Base-by-base conservation (phyloP, 108 stramenopile genomes). In the Cyclotella cryptica region DNA sequence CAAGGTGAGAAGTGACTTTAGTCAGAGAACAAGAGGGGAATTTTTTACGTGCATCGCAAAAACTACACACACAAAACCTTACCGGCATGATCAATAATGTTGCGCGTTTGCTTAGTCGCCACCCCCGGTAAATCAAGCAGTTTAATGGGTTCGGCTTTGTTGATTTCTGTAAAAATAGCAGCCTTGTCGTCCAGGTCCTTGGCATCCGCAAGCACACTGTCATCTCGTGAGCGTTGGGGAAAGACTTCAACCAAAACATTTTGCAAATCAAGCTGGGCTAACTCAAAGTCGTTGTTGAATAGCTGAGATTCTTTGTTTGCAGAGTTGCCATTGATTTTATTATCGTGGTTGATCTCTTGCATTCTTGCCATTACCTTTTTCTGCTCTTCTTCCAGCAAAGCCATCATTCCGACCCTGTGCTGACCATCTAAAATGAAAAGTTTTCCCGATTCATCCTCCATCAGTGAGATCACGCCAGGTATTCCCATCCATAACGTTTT, bases 381-480 rank as follows among this genome's bases (percentile, higher is more conserved):
- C 17, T 80, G 72, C 67, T 85, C 83, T 49, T 87, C 86, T 22
- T 77, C 39, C 70, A 96, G 60, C 17, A 91, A n/a, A 18, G 86
- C 81, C 68, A 95, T 83, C 90, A 93, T 93, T 19, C 93, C 96
- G 7, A 94, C 85, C 27, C 96, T 88, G 69, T 96, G 96, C 79
- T 96, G 96, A 22, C 96, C 96, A 77, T 96, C 96, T 49, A 96
- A 61, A 67, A 96, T 90, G 13, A 64, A 73, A 3, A 93, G 75
- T 26, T 67, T 81, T 0, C 95, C 95, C 47, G 88, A 74, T 45
- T 68, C 60, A 24, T 88, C 87, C 74, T 87, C 90, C 69, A 84
- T 85, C 1, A 94, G 30, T 29, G 84, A 80, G 77, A 94, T 90
- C n/a, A 89, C 78, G n/a, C 93, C 93, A 6, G 93, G 93, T 24